phyloP scores from a whole-genome alignment of 139 green algal species.

The Micractinium conductrix region DNA sequence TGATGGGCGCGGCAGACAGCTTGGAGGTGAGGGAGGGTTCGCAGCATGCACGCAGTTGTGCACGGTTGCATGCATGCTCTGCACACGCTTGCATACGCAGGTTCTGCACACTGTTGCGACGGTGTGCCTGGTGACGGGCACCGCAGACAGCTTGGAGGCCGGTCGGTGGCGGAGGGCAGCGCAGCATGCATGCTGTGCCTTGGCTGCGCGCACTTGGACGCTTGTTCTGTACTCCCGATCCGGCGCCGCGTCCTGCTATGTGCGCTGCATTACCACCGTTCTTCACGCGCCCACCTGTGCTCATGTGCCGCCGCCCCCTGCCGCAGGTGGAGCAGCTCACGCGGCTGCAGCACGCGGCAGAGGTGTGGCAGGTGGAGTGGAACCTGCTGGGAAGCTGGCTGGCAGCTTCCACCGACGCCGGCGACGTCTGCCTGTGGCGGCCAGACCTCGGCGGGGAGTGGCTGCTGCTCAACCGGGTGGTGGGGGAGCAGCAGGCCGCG shows the following conservation, averaged over 20 bases:
- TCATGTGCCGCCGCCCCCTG: background rate
- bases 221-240: too few species aligned
- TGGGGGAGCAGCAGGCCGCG: background rate
- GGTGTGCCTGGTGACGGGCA: background rate
- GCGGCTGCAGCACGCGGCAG: constrained; percentile 27
- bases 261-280: too few species aligned
- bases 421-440: constrained; percentile 51
- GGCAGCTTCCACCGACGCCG: constrained; percentile 40
- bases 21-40: constrained; percentile 16
- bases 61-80: too few species aligned
- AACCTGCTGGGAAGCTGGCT: constrained; percentile 56
- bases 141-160: too few species aligned
- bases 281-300: too few species aligned
- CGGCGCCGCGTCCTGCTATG: too few species aligned
- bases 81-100: too few species aligned
- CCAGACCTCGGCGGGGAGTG: constrained; percentile 50
- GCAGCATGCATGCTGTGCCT: too few species aligned
- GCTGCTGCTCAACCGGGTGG: constrained; percentile 37
- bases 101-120: background rate
- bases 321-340: constrained; percentile 33
- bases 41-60: too few species aligned
- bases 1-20: constrained; percentile 35
- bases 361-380: constrained; percentile 48
- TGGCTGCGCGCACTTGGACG: too few species aligned
- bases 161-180: too few species aligned